phyloP scores from a whole-genome alignment of 768 basidiomycete species.

The Ramaria sp. region DNA sequence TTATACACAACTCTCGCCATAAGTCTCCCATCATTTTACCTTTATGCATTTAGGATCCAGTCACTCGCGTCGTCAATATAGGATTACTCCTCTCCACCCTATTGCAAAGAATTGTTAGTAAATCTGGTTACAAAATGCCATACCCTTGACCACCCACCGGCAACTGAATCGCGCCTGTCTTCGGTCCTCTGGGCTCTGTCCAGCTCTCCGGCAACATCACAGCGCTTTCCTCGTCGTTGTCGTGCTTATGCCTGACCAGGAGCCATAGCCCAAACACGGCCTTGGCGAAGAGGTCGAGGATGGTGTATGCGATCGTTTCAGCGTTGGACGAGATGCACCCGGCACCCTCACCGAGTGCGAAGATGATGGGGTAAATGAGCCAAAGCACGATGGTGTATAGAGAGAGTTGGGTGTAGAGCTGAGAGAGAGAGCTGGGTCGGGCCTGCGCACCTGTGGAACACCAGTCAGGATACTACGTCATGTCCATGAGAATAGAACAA shows the following conservation, averaged over 20 bases:
- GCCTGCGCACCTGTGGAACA: background rate
- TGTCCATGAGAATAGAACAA: background rate
- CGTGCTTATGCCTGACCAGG: conserved; percentile 1
- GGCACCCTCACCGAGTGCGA: background rate
- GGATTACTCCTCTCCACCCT: conserved; percentile 3
- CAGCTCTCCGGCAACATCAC: background rate
- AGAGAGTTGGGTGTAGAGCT: conserved; percentile 3
- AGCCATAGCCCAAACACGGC: conserved; percentile 7
- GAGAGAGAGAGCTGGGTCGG: background rate
- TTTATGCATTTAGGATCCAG: too few relatives aligned
- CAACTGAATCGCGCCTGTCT: conserved; percentile 4
- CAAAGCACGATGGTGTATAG: conserved; percentile 3
- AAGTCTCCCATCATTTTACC: background rate
- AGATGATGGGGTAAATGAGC: conserved; percentile 6
- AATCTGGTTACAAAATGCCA: background rate
- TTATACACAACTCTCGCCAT: background rate
- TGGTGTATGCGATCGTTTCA: background rate
- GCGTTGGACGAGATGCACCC: background rate
- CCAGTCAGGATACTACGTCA: background rate
- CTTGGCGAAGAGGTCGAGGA: conserved; percentile 4
- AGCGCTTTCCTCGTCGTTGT: conserved; percentile 1
- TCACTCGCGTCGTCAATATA: background rate
- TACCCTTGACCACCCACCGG: background rate
- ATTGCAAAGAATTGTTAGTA: background rate
- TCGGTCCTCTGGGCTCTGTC: background rate